Evolutionary conservation across 768 basidiomycete genomes (phyloP), one percentile per base, ranked within the genome.

Genomic region (Pulveroboletus ravenelii): DNA sequence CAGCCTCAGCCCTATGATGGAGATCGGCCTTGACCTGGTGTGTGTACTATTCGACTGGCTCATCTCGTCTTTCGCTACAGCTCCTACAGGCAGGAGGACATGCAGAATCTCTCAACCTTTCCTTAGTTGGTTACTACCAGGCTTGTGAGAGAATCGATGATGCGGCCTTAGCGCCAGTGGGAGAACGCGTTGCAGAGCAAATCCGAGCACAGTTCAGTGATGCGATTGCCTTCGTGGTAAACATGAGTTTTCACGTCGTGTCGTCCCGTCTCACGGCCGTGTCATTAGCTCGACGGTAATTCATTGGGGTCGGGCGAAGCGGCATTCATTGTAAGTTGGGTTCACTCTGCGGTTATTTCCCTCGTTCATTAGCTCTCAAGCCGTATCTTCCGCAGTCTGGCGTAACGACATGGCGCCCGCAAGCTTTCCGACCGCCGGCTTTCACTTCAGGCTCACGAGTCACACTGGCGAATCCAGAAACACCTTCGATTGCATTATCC

Each of bases 1-100:
- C 7, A 84, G 78, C 58, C 74, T 93, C 47, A 86, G 84, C 53
- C 86, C 87, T 4, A 87, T 87, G 83, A 89, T 89, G 85, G 88
- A 90, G 63, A 82, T 89, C 53, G 89, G 87, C 23, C 75, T 90
- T 37, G 86, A 88, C 59, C 70, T 89, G 61, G 88, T 87, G 56
- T 57, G 82, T 69, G 27, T 15, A 30, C 35, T 44, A 14, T 36
- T 45, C 7, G 14, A 31, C 45, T 41, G 17, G 30, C 23, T 12
- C n/a, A 15, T 41, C 45, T 42, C 17, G n/a, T 38, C 38, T 34
- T 32, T 51, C 8, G 20, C 29, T 51, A 41, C 38, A 48, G 12
- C 29, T 25, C 41, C 31, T 29, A 38, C 63, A 89, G 87, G 84
- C 81, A 35, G 71, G 64, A 41, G 75, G 77, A 55, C 74, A 87